A percentile compares a stretch with the other conserved stretches of the same genome.
phyloP scores from a whole-genome alignment of 2,329 filamentous ascomycete genomes.

The Xenoacremonium recifei region DNA sequence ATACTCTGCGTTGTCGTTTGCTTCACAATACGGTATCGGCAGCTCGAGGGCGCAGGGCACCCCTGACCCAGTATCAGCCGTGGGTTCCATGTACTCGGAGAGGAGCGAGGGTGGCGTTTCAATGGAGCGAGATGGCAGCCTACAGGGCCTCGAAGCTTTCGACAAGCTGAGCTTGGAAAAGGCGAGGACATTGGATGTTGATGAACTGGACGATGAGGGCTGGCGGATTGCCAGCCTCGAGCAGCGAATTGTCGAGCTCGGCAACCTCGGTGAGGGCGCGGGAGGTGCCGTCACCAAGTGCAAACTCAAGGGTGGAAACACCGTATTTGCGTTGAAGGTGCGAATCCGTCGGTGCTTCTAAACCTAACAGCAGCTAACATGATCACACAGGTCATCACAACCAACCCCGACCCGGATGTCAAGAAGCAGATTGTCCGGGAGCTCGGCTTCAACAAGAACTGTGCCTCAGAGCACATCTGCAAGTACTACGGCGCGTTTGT shows the following conservation, averaged over 20 bases:
- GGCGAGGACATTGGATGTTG: conserved; percentile 81
- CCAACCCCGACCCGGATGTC: conserved; percentile 94
- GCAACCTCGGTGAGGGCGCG: conserved; percentile 88
- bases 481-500: conserved; percentile 97
- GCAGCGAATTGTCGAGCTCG: conserved; percentile 82
- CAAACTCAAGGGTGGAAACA: conserved; percentile 86
- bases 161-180: conserved; percentile 81
- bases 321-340: conserved; percentile 94
- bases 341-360: conserved; percentile 19
- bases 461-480: conserved; percentile 93
- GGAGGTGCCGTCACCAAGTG: conserved; percentile 93
- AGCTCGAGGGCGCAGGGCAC: conserved; percentile 64
- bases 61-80: conserved; percentile 84
- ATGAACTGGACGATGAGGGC: conserved; percentile 90
- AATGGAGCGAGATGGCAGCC: conserved; percentile 82
- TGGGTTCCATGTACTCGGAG: conserved; percentile 81
- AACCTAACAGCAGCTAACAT: conserved; percentile 11
- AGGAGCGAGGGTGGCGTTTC: conserved; percentile 69
- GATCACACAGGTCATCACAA: conserved; percentile 81
- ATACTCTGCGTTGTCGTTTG: conserved; percentile 80
- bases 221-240: conserved; percentile 93
- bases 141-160: conserved; percentile 73
- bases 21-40: conserved; percentile 68
- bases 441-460: conserved; percentile 96
- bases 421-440: conserved; percentile 98